Evolutionary conservation across 208 protist species (phyloP).

Genomic region (Acanthamoeba sp.): DNA sequence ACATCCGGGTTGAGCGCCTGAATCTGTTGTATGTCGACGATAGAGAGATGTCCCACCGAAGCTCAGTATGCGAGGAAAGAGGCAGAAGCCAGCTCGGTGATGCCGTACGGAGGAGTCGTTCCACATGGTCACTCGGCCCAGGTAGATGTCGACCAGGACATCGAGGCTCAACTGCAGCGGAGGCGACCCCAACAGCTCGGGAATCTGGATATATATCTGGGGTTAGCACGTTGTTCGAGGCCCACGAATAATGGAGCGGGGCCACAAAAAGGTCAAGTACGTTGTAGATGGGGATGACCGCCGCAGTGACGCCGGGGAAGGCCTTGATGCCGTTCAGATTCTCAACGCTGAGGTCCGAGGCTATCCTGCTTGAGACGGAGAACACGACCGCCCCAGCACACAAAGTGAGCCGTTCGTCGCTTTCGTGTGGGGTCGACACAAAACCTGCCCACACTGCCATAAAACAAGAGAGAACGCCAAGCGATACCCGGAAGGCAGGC

Average conservation of each 20-base stretch:
- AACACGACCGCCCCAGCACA: no score
- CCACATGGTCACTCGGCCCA: not conserved
- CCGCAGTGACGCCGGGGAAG: slow-evolving; percentile 6
- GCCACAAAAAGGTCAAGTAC: not conserved
- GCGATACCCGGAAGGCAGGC: slow-evolving; percentile 47
- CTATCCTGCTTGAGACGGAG: slow-evolving; percentile 59
- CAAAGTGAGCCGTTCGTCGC: not conserved
- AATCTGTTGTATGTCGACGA: no score
- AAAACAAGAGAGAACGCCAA: not conserved
- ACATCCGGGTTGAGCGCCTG: not conserved
- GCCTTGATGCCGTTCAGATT: slow-evolving; percentile 25
- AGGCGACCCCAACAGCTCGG: not conserved
- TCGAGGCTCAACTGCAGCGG: slow-evolving; percentile 43
- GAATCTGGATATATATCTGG: not conserved
- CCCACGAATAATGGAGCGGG: not conserved
- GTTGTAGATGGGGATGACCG: slow-evolving; percentile 22
- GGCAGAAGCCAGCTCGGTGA: no score
- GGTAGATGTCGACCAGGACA: slow-evolving; percentile 48
- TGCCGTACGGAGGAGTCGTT: not conserved
- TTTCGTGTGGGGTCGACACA: no score
- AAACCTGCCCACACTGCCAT: not conserved
- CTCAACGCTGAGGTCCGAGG: slow-evolving; percentile 11
- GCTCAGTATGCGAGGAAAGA: no score
- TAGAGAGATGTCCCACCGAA: no score
- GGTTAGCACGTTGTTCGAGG: not conserved